phyloP scores from a whole-genome alignment of 2,329 filamentous ascomycete genomes.

The Xylariaceae sp. region DNA sequence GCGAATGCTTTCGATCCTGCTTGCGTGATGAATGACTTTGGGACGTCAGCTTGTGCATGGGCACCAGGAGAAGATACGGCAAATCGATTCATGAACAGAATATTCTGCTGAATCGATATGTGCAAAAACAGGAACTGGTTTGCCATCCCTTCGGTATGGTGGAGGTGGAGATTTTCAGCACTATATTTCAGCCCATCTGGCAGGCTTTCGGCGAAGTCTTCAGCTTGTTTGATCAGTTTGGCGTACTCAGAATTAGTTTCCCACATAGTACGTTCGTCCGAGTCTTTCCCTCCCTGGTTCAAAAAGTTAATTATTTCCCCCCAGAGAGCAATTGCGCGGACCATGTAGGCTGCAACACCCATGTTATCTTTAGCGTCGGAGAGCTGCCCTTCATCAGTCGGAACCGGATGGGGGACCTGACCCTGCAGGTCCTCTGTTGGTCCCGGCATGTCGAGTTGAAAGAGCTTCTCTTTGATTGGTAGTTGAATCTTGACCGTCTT shows the following conservation, averaged over 20 bases:
- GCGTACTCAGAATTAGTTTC: slow-evolving; percentile 76
- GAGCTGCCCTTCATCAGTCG: slow-evolving; percentile 65
- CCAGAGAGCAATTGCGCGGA: slow-evolving; percentile 85
- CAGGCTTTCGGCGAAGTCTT: slow-evolving; percentile 69
- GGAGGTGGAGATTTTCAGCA: slow-evolving; percentile 78
- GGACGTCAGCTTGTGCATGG: slow-evolving; percentile 69
- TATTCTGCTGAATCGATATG: slow-evolving; percentile 85
- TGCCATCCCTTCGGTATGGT: slow-evolving; percentile 81
- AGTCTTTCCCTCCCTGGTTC: slow-evolving; percentile 84
- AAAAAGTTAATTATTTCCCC: slow-evolving; percentile 87
- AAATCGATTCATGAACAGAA: slow-evolving; percentile 87
- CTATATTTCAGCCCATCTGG: slow-evolving; percentile 75
- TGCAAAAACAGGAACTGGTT: slow-evolving; percentile 95
- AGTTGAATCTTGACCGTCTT: slow-evolving; percentile 87
- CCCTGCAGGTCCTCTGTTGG: slow-evolving; percentile 83
- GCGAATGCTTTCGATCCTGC: slow-evolving; percentile 76
- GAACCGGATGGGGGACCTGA: slow-evolving; percentile 63
- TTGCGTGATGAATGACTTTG: slow-evolving; percentile 75
- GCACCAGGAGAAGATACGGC: slow-evolving; percentile 72
- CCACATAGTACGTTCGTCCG: slow-evolving; percentile 80
- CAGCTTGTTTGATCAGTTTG: slow-evolving; percentile 69
- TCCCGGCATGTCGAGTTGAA: slow-evolving; percentile 87
- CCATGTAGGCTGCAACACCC: slow-evolving; percentile 90
- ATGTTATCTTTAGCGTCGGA: slow-evolving; percentile 78
- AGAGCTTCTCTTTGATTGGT: slow-evolving; percentile 87